Evolutionary conservation across 1,284 basidiomycete species (phyloP), one percentile per base, ranked within the genome.

Genomic region (Ustanciosporium gigantosporum): DNA sequence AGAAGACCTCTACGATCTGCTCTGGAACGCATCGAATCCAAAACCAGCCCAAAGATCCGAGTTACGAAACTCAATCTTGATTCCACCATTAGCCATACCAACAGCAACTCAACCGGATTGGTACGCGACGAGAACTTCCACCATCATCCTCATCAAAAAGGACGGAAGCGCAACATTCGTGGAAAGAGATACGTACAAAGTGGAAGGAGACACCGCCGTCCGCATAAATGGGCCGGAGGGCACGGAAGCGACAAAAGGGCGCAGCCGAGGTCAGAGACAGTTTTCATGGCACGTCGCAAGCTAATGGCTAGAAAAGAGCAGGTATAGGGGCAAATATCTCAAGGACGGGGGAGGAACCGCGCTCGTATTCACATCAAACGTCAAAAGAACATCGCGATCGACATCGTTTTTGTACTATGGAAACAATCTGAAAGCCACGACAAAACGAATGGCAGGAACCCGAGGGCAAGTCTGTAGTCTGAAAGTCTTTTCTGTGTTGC

Each of bases 41-140:
- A 22, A 23, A 8, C 53, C 51, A 2, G 14, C 22, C 6, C 40
- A 47, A 15, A 17, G 50, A 14, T 32, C 45, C 2, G 48, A 66
- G 3, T 24, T 69, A 27, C 27, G 55, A 2, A 48, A 51, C 19
- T 62, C 64, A 13, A 36, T 69, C 19, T 40, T 62, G 21, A 62
- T 69, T 25, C 36, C 55, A 0, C 67, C 67, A 6, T 31, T 68
- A 5, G 13, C 45, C 7, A 14, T 60, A 0, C 38, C 48, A 8
- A 20, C 22, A 19, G 32, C 16, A 22, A 19, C n/a, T 2, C 21
- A 13, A 2, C 32, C 11, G 7, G 53, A 56, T n/a, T 66, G 59
- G 58, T 69, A 69, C 35, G 67, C 53, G 0, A 66, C 67, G 0
- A 16, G 67, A 13, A 62, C 62, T 2, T 49, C 51, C 14, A 69